Evolutionary conservation across 192 early-diverging fungal species (phyloP), one percentile per base, ranked within the genome.

Genomic region (Nowakowskiella sp.): DNA sequence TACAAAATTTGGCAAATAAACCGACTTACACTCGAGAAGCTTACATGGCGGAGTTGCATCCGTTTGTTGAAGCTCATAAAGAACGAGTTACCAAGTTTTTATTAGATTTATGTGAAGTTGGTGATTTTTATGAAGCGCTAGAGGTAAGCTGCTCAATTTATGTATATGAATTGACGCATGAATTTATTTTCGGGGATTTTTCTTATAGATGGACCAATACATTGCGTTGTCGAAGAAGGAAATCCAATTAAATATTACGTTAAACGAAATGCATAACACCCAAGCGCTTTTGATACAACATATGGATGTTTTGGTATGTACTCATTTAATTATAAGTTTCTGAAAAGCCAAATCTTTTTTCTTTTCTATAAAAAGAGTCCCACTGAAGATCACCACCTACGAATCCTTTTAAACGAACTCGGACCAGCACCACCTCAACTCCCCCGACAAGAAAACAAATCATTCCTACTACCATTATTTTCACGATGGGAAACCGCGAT

Each of bases 241-340:
- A 53, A 82, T 92, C 45, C 67, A 83, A 49, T 69, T 96, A 7
- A 82, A 86, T 64, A 94, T 96, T 44, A 87, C 89, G 13, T 66
- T 94, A 32, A 96, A 96, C 65, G 92, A 96, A 80, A 86, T 96
- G 53, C 90, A 88, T 68, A 91, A 89, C 62, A 96, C 90, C 24
- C 90, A 92, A 44, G 68, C 83, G 24, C 67, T 96, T 27, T 68
- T 96, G 56, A 58, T 82, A 6, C 85, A 91, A 61, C 91, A 93
- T 55, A 57, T 83, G 50, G 86, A 93, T 49, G 72, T 79, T 19
- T 61, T 96, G 66, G 73, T 67, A 71, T 6, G 21, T 5, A 13
- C 45, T 51, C 25, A 6, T 10, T 51, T 42, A 21, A 49, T 23
- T 23, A 49, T 31, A 33, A 34, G 6, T 57, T 21, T 4, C 6